These are phyloP conservation scores for Ganoderma sinense DNA, from an alignment of 1,284 basidiomycete species.

Conservation along the genomic window DNA sequence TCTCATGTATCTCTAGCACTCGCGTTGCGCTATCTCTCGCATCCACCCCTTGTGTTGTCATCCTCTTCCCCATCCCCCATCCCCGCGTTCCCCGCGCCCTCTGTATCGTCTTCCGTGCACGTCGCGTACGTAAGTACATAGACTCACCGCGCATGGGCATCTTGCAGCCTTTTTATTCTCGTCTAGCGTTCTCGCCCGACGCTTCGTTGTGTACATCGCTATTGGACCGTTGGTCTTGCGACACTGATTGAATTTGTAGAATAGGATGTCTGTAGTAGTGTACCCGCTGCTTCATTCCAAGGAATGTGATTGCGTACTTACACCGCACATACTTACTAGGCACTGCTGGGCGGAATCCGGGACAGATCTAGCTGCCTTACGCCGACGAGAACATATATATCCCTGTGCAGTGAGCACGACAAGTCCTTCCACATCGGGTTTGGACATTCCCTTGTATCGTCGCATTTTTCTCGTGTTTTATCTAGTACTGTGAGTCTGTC, in stretches of 20 bases:
- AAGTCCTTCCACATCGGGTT: no score
- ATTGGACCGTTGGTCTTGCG: background rate
- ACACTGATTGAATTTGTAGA: background rate
- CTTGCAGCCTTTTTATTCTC: background rate
- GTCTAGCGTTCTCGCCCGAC: background rate
- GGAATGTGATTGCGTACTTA: background rate
- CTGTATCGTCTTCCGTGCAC: conserved; percentile 2
- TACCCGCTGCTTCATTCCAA: background rate
- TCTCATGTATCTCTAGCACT: conserved; percentile 5
- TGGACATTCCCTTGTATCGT: no score
- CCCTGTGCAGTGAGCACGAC: no score
- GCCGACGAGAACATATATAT: no score
- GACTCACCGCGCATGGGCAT: background rate
- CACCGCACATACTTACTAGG: no score
- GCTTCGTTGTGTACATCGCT: background rate
- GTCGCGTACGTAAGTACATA: background rate
- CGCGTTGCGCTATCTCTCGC: background rate
- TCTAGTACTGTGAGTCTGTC: no score
- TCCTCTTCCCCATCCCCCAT: background rate
- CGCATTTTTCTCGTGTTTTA: no score
- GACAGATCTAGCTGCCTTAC: no score
- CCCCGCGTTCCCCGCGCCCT: no score
- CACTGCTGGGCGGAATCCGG: no score
- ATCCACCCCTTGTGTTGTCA: background rate
- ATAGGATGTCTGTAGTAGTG: background rate